These are phyloP conservation scores for Syzygium aromaticum DNA, from an alignment of 345 rosid genomes.

Conservation along the genomic window DNA sequence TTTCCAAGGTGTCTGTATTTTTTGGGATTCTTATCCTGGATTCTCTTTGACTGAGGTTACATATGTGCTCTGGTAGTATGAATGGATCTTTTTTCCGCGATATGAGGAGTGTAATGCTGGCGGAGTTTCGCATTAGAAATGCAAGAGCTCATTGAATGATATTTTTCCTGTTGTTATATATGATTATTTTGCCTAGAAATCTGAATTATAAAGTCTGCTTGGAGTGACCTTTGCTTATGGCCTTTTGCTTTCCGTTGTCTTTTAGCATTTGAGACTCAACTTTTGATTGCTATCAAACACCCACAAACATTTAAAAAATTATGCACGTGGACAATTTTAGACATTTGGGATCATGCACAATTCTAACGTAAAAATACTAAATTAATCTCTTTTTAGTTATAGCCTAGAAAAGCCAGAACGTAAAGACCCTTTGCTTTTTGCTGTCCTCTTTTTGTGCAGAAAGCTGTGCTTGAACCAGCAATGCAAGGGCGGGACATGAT, in stretches of 20 bases:
- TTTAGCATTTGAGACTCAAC: not conserved
- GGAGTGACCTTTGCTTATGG: not conserved
- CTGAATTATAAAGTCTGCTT: not conserved
- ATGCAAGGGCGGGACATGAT: slow-evolving; percentile 95
- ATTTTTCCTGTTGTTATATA: not conserved
- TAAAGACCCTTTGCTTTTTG: not conserved
- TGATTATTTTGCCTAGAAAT: not conserved
- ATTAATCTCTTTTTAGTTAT: not conserved
- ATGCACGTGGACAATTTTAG: not conserved
- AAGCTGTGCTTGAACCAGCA: slow-evolving; percentile 91
- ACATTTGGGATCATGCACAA: not conserved
- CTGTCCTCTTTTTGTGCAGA: slow-evolving; percentile 24
- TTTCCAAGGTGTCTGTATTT: not conserved
- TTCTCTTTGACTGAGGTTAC: not conserved
- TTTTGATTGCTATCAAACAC: not conserved
- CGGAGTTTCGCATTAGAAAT: not conserved
- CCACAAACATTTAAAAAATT: not conserved
- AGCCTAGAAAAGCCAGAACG: not conserved
- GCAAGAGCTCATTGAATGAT: not conserved
- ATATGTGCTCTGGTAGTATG: not conserved
- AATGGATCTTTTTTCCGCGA: not conserved
- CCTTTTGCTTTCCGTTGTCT: not conserved
- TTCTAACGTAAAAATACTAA: not conserved
- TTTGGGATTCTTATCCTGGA: not conserved
- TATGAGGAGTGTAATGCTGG: not conserved